Base-by-base conservation (phyloP, 306 rosid species). In the Heteromeles arbutifolia region DNA sequence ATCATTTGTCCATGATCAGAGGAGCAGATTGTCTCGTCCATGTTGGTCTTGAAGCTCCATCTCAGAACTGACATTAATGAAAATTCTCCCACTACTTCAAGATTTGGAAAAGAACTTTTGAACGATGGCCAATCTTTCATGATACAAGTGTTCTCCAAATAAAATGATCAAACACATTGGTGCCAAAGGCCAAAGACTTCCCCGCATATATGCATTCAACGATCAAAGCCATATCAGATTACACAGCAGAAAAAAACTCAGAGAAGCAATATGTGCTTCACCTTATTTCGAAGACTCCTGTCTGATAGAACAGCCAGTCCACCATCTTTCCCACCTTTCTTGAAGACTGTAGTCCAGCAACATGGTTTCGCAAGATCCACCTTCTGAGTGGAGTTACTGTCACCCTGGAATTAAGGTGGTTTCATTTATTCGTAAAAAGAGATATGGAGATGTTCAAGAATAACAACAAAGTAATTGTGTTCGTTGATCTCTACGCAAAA, bases 251-350 rank as follows among this genome's bases (percentile, higher is more conserved):
- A 34, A 28, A 67, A 43, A 69, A 77, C 34, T 62, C 44, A 77
- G 25, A 77, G 77, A 63, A 64, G 26, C 63, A 31, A 54, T 72
- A 28, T 69, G 82, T 78, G 74, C 67, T 82, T 81, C 82, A 91
- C 98, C 98, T 93, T 84, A 90, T 81, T 82, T 93, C 97, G 79
- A 93, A 85, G 80, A 66, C 88, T 77, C 98, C 94, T 72, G 86
- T 87, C 72, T 80, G 92, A 85, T 90, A 90, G 50, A 93, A 86
- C 80, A 79, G 81, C 80, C 73, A 91, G 76, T 25, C 86, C 86
- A 81, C 78, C 75, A 54, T 88, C 89, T 76, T 85, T 87, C 78
- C 84, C 92, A 65, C 86, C 82, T 88, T 88, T 90, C 86, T 82
- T 86, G 21, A 91, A 79, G 62, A 73, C 82, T 62, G 90, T 75